Conservation (phyloP, 169 alveolate species). For the Plasmodium chabaudi region DNA sequence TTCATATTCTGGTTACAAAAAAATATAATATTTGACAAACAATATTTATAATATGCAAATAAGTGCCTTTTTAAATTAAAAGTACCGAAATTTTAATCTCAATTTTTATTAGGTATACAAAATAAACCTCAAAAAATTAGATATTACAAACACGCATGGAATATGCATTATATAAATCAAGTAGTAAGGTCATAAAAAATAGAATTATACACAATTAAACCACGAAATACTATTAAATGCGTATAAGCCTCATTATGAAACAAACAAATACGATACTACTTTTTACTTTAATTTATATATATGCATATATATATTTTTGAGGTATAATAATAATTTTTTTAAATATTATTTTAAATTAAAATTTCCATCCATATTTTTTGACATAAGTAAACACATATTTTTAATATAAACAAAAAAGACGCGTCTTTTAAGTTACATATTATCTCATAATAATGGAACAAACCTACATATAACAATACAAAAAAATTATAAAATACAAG, state of each 20-base stretch:
- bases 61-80: constrained; percentile 45
- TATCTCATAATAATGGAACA: too few species aligned
- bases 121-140: not conserved
- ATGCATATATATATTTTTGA: not conserved
- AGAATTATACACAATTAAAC: not conserved
- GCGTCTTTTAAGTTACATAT: too few species aligned
- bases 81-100: not conserved
- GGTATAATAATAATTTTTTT: constrained; percentile 1
- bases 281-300: not conserved
- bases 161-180: not conserved
- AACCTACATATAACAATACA: too few species aligned
- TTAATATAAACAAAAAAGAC: not conserved
- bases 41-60: constrained; percentile 22
- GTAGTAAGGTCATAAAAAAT: not conserved
- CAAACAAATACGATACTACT: not conserved
- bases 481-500: not conserved
- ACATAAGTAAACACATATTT: constrained; percentile 2
- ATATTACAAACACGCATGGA: too few species aligned
- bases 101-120: not conserved
- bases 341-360: constrained; percentile 9
- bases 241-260: not conserved
- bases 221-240: constrained; percentile 8
- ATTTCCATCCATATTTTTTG: constrained; percentile 9
- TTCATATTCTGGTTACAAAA: not conserved
- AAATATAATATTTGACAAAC: constrained; percentile 19